phyloP scores from a whole-genome alignment of 305 asterid genomes.

The Fraxinus angustifolia region DNA sequence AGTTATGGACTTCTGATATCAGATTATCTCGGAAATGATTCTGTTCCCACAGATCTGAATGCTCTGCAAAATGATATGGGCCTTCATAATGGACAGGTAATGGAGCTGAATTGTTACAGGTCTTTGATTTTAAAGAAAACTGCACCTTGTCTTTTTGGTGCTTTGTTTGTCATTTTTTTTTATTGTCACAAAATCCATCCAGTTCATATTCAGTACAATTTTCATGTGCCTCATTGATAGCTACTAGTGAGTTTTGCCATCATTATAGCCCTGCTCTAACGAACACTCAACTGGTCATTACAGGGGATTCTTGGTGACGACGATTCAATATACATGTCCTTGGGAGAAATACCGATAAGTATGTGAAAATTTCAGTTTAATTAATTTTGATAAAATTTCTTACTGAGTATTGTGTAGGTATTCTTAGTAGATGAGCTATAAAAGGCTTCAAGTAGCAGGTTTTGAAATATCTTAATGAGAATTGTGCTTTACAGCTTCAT shows the following conservation, averaged over 20 bases:
- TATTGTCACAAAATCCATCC: background rate
- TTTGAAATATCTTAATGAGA: background rate
- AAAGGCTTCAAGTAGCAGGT: background rate
- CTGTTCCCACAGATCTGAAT: conserved; percentile 62
- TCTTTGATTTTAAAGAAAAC: background rate
- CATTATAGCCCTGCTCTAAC: background rate
- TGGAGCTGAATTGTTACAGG: conserved; percentile 19
- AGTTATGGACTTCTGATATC: conserved; percentile 94
- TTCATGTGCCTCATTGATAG: background rate
- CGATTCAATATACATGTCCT: conserved; percentile 90
- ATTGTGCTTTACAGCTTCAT: background rate
- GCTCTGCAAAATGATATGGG: conserved; percentile 70
- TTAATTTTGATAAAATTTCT: conserved; percentile 14
- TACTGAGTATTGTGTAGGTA: background rate
- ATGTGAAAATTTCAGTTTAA: conserved; percentile 33
- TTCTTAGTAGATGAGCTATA: background rate
- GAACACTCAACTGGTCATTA: conserved; percentile 29
- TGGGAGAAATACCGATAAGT: conserved; percentile 95
- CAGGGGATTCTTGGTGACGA: conserved; percentile 96
- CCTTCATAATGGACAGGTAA: conserved; percentile 78
- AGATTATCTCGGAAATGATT: conserved; percentile 75
- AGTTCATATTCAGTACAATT: background rate
- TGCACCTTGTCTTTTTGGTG: background rate
- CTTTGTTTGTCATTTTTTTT: conserved; percentile 1
- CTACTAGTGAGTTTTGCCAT: background rate